These are phyloP conservation scores for Neospora caninum DNA, from an alignment of 169 alveolate genomes.

Conservation along the genomic window DNA sequence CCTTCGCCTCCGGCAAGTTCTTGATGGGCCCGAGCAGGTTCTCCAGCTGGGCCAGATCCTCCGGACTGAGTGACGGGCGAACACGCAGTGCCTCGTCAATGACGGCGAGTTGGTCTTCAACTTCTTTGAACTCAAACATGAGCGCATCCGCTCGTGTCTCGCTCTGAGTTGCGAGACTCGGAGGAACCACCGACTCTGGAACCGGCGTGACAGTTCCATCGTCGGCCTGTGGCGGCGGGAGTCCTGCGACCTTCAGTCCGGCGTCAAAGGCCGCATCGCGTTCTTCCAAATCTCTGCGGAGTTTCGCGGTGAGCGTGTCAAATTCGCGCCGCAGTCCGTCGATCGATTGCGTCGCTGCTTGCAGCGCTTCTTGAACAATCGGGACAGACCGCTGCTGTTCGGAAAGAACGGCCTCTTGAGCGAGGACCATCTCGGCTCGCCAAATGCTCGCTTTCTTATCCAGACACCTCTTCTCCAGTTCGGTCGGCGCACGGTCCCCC, in stretches of 20 bases:
- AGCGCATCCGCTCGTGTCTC: background rate
- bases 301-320: background rate
- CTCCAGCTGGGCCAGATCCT: background rate
- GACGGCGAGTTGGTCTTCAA: background rate
- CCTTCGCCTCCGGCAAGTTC: background rate
- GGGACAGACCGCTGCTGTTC: background rate
- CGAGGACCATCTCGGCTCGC: background rate
- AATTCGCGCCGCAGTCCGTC: constrained; percentile 9
- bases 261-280: constrained; percentile 26
- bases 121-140: background rate
- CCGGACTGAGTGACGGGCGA: background rate
- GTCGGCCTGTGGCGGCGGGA: background rate
- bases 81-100: background rate
- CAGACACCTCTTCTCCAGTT: background rate
- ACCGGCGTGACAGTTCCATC: background rate
- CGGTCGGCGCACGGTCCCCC: background rate
- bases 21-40: background rate
- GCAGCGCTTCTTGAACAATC: background rate
- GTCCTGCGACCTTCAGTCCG: constrained; percentile 28
- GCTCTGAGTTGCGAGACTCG: background rate
- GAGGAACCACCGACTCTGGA: background rate
- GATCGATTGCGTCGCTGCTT: constrained; percentile 1
- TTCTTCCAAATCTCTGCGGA: background rate
- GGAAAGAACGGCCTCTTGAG: constrained; percentile 2
- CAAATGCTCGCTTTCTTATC: background rate